Conservation (phyloP, 1,139 yeast genomes). For the Sugiyamaella japonica region DNA sequence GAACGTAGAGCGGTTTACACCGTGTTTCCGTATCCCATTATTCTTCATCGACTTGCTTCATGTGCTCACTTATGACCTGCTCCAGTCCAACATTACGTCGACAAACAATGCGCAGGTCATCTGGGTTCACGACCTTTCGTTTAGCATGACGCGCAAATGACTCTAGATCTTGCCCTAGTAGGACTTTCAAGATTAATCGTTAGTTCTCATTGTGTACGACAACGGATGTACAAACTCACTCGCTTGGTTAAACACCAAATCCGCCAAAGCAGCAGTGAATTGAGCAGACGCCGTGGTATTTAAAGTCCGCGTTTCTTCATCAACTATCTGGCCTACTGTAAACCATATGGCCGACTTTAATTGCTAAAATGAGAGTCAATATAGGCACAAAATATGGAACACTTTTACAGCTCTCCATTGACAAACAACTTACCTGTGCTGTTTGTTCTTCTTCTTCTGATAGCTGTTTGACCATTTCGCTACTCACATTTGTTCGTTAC, state of each 20-base stretch:
- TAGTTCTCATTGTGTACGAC: not conserved
- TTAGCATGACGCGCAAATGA: constrained; percentile 38
- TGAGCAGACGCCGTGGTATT: constrained; percentile 35
- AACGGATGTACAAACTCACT: constrained; percentile 24
- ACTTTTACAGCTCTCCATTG: too few species aligned
- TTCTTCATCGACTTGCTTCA: constrained; percentile 19
- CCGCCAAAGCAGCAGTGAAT: constrained; percentile 37
- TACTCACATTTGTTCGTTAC: too few species aligned
- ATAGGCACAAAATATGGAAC: not conserved
- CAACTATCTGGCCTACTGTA: constrained; percentile 36
- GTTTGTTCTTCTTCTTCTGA: constrained; percentile 13
- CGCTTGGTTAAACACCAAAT: constrained; percentile 37
- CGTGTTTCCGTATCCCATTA: too few species aligned
- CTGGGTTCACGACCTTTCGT: constrained; percentile 33
- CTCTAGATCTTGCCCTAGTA: constrained; percentile 35
- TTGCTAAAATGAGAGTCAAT: constrained; percentile 23
- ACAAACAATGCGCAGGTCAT: constrained; percentile 38
- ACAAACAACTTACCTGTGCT: constrained; percentile 2
- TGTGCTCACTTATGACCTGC: constrained; percentile 32
- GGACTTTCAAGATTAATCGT: constrained; percentile 19
- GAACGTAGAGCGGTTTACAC: too few species aligned
- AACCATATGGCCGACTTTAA: constrained; percentile 36
- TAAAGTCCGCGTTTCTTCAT: constrained; percentile 33
- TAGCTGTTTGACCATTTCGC: constrained; percentile 7
- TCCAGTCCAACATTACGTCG: constrained; percentile 36